phyloP scores from a whole-genome alignment of 805 yeast species.

The Teunomyces tritomae region DNA sequence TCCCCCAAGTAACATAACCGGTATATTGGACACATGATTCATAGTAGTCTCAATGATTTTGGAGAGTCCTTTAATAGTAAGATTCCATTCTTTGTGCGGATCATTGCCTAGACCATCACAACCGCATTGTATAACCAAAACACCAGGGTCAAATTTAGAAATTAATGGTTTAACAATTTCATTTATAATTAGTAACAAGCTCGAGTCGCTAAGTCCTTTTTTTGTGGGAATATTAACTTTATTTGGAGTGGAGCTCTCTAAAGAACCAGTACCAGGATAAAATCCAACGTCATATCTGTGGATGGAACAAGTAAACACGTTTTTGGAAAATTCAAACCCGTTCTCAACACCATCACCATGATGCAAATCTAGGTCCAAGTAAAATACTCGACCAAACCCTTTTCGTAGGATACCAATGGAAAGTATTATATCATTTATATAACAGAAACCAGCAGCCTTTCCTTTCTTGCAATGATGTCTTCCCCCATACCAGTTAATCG shows the following conservation, averaged over 20 bases:
- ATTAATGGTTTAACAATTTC: slow-evolving; percentile 45
- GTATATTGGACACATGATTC: slow-evolving; percentile 20
- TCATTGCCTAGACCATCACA: slow-evolving; percentile 74
- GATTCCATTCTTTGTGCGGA: slow-evolving; percentile 64
- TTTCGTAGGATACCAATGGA: slow-evolving; percentile 52
- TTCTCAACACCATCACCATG: slow-evolving; percentile 79
- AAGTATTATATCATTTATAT: slow-evolving; percentile 65
- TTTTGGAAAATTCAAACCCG: slow-evolving; percentile 56
- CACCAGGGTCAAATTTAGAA: slow-evolving; percentile 43
- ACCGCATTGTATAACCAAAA: slow-evolving; percentile 66
- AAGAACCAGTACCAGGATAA: slow-evolving; percentile 68
- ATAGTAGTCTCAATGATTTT: slow-evolving; percentile 28
- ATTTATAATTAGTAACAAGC: slow-evolving; percentile 34
- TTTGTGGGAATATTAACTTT: slow-evolving; percentile 54
- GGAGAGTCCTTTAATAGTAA: slow-evolving; percentile 52
- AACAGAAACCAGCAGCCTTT: slow-evolving; percentile 69
- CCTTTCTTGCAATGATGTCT: slow-evolving; percentile 63
- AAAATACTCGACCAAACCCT: slow-evolving; percentile 46
- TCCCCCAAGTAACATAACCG: slow-evolving; percentile 62
- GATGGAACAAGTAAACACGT: slow-evolving; percentile 59
- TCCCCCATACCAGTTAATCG: slow-evolving; percentile 78
- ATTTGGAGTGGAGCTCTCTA: slow-evolving; percentile 29
- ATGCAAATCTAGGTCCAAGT: slow-evolving; percentile 72
- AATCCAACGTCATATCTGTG: slow-evolving; percentile 68
- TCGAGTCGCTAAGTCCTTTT: slow-evolving; percentile 53